Evolutionary conservation across 441 rosid species (phyloP).

Genomic region (Pelargonium citronellum): DNA sequence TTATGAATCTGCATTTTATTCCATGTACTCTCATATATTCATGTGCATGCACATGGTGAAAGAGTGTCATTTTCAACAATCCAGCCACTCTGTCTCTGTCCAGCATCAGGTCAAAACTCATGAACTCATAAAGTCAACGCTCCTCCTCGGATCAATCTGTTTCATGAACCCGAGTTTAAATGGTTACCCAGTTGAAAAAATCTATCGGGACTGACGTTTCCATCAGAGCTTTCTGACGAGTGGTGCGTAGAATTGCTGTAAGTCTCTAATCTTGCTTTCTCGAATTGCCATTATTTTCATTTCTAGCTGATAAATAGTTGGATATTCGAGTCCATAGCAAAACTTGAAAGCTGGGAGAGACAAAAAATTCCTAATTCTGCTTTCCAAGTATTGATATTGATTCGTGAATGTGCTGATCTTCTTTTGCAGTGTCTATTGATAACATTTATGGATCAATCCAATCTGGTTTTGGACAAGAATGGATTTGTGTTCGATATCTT

Average conservation of each 20-base stretch:
- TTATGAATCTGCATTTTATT: neutral
- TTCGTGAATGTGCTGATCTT: neutral
- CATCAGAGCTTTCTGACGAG: conserved; percentile 31
- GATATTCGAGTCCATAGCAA: neutral
- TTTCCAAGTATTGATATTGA: neutral
- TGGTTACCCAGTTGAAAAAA: conserved; percentile 1
- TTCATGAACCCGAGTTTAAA: no score
- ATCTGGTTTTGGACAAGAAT: neutral
- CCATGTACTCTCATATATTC: no score
- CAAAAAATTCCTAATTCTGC: neutral
- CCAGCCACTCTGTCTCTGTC: no score
- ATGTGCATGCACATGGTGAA: no score
- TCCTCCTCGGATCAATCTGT: no score
- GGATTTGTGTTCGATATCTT: neutral
- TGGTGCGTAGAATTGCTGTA: conserved; percentile 20
- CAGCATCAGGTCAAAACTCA: no score
- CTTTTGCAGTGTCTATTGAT: neutral
- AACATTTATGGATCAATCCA: neutral
- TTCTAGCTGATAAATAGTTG: neutral
- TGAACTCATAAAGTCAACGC: neutral
- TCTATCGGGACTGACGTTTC: conserved; percentile 30
- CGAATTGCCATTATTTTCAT: neutral
- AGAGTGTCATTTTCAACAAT: no score
- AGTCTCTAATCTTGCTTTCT: neutral
- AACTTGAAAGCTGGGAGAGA: neutral